Percentiles rank a stretch among this genome's conserved stretches.
phyloP scores from a whole-genome alignment of 352 stramenopile species.

The Globisporangium spiculum region DNA sequence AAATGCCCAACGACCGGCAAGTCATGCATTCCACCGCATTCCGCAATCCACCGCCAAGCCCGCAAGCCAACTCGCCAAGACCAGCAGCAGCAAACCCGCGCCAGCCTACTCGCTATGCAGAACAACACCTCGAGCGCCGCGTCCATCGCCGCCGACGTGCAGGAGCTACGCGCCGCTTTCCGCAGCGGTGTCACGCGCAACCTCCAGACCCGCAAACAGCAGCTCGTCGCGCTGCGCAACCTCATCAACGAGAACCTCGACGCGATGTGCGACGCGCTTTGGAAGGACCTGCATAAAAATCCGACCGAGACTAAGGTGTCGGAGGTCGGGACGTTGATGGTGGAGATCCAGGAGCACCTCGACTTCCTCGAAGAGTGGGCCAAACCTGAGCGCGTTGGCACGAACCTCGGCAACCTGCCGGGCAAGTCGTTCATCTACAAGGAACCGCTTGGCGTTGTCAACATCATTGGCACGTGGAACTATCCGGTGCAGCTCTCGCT shows the following conservation, averaged over 20 bases:
- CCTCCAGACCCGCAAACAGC: slow-evolving; percentile 31
- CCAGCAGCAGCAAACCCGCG: background rate
- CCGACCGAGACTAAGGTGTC: slow-evolving; percentile 58
- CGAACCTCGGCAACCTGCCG: slow-evolving; percentile 49
- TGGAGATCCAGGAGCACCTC: slow-evolving; percentile 66
- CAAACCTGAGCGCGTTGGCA: slow-evolving; percentile 48
- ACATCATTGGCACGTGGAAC: slow-evolving; percentile 89
- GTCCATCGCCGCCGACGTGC: slow-evolving; percentile 43
- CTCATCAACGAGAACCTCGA: slow-evolving; percentile 47
- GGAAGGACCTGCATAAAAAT: slow-evolving; percentile 64
- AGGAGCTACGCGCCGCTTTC: slow-evolving; percentile 47
- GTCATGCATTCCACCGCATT: background rate
- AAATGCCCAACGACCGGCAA: background rate
- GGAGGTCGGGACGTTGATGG: slow-evolving; percentile 46
- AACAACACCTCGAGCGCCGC: slow-evolving; percentile 17
- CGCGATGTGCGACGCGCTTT: slow-evolving; percentile 50
- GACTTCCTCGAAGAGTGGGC: slow-evolving; percentile 61
- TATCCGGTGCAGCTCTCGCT: slow-evolving; percentile 84
- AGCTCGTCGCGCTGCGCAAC: slow-evolving; percentile 42
- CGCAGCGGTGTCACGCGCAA: slow-evolving; percentile 44
- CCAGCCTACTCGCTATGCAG: background rate
- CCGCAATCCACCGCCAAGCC: background rate
- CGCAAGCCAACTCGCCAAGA: background rate
- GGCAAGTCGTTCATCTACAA: slow-evolving; percentile 48
- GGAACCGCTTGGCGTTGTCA: slow-evolving; percentile 81